Evolutionary conservation across 164 flowering plant genomes (phyloP), one percentile per base, ranked within the genome.

Genomic region (Nelumbo lutea): DNA sequence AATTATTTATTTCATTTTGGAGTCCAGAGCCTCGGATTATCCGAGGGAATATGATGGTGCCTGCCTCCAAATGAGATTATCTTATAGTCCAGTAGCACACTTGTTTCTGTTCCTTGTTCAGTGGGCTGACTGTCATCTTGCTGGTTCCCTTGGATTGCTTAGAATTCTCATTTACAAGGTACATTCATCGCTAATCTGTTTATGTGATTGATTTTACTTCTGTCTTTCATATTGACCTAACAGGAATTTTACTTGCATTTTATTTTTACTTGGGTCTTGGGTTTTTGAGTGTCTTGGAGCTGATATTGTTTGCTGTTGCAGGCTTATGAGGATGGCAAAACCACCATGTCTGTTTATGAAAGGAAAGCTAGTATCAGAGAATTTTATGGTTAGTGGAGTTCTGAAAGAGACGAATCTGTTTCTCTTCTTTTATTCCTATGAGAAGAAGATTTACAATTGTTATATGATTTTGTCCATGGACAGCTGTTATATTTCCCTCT

Each of bases 61-160:
- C 8, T 89, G 90, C 79, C 76, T 87, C 15, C 99, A 90, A 70
- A 90, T 95, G 97, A 89, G 96, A 75, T 71, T 95, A 61, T 88
- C 97, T 41, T 95, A 89, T 72, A 86, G 94, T 58, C 96, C 96
- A 2, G 88, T 88, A 61, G 99, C 99, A 42, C 89, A 87, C 48
- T 62, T 92, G 15, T 88, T 95, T 67, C 89, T 89, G 9, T 90
- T 90, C 72, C 86, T 95, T 43, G 89, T 95, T 63, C 99, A 88
- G 69, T 95, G 99, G 97, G 82, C 94, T 63, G 96, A 89, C 77
- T 90, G 94, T 70, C 82, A 82, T 77, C 83, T 95, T 59, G 99
- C 97, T 55, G 98, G 99, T 69, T 86, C 90, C 42, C 86, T 95
- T 72, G 99, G 97, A 69, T 81, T 92, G 70, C 89, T 92, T 58